Evolutionary conservation across 108 stramenopile genomes (phyloP).

Genomic region (Pseudonitzschia multistriata): DNA sequence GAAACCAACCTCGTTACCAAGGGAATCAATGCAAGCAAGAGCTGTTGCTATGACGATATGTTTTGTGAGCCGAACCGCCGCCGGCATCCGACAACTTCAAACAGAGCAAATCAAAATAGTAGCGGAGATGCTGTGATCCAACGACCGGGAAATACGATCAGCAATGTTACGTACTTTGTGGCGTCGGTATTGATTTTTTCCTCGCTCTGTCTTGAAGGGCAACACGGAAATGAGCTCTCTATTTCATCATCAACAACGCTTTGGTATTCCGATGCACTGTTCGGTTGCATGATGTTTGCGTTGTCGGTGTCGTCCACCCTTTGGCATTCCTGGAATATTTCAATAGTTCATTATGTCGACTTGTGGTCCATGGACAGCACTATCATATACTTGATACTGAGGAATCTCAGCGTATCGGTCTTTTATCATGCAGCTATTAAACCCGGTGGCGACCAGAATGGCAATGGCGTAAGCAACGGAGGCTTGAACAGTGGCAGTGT

Average conservation of each 20-base stretch:
- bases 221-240: background rate
- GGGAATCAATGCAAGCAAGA: conserved; percentile 19
- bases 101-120: background rate
- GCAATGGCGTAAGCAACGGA: background rate
- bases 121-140: conserved; percentile 11
- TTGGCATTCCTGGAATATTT: conserved; percentile 39
- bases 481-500: no score
- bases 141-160: conserved; percentile 41
- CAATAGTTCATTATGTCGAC: conserved; percentile 33
- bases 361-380: conserved; percentile 42
- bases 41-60: conserved; percentile 41
- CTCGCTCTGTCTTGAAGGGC: background rate
- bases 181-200: conserved; percentile 20
- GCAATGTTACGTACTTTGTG: conserved; percentile 35
- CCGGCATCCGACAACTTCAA: background rate
- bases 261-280: conserved; percentile 26
- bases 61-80: conserved; percentile 35
- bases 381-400: conserved; percentile 3
- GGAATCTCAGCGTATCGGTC: background rate
- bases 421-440: background rate
- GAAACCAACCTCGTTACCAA: background rate
- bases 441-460: background rate
- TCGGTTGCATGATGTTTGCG: conserved; percentile 34
- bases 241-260: background rate
- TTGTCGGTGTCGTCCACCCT: conserved; percentile 32